These are phyloP conservation scores for Thelonectria discophora DNA, from an alignment of 2,329 filamentous ascomycete species.

Conservation along the genomic window DNA sequence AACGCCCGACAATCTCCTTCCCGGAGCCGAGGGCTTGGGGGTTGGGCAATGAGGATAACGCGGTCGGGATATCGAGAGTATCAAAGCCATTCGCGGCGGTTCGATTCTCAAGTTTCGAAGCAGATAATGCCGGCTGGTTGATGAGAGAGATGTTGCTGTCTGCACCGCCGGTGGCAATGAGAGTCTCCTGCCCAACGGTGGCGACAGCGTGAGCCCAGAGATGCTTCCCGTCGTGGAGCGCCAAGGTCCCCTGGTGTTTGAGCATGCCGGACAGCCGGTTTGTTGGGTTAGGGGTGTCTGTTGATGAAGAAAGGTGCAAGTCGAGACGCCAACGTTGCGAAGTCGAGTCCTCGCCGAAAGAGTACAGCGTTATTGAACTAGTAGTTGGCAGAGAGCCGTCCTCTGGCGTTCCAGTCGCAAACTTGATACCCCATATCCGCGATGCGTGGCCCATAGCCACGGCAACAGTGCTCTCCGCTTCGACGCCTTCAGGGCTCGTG, in stretches of 20 bases:
- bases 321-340: constrained; percentile 74
- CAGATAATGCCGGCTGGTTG: constrained; percentile 14
- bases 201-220: constrained; percentile 77
- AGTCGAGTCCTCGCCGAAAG: constrained; percentile 86
- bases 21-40: constrained; percentile 25
- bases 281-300: background rate
- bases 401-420: constrained; percentile 55
- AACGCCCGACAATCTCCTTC: constrained; percentile 64
- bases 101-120: background rate
- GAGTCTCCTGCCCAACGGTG: constrained; percentile 42
- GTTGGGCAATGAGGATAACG: constrained; percentile 37
- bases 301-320: constrained; percentile 40
- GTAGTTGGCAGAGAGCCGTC: constrained; percentile 21
- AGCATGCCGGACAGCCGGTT: constrained; percentile 47
- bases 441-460: constrained; percentile 87
- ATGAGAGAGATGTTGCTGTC: constrained; percentile 75
- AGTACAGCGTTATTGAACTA: constrained; percentile 68
- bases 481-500: constrained; percentile 16
- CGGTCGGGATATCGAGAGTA: constrained; percentile 47
- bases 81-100: constrained; percentile 19
- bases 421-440: constrained; percentile 87
- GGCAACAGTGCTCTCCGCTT: constrained; percentile 61
- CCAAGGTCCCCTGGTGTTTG: constrained; percentile 62
- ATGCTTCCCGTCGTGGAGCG: constrained; percentile 85
- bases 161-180: constrained; percentile 81